Conservation (phyloP, 2,329 filamentous ascomycete species). For the Cordyceps cateniannulata region DNA sequence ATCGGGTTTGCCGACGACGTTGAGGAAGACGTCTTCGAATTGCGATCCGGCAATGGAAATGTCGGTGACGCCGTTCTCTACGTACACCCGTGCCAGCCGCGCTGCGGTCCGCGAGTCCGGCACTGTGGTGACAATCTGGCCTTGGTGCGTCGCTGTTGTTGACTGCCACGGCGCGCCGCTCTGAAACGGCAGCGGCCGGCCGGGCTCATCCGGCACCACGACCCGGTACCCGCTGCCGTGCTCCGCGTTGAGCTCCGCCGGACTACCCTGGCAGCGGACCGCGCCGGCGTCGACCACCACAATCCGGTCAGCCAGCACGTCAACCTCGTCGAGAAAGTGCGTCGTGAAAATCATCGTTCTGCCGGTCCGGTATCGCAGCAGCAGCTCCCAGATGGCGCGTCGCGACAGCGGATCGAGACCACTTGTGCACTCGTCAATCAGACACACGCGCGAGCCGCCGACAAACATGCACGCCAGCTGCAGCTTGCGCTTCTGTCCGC, state of each 20-base stretch:
- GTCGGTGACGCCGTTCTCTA: constrained; percentile 38
- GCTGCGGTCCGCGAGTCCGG: constrained; percentile 27
- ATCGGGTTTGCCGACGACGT: constrained; percentile 19
- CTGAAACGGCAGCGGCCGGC: not conserved
- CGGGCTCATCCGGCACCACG: constrained; percentile 23
- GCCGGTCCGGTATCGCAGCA: constrained; percentile 54
- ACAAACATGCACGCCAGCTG: constrained; percentile 59
- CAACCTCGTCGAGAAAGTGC: constrained; percentile 67
- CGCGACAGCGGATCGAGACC: constrained; percentile 61
- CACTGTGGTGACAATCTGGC: constrained; percentile 49
- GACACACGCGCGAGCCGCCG: constrained; percentile 60
- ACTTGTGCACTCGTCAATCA: constrained; percentile 62
- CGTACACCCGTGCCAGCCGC: constrained; percentile 32
- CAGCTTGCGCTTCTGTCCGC: constrained; percentile 8
- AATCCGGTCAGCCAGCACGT: constrained; percentile 62
- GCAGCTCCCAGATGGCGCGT: constrained; percentile 64
- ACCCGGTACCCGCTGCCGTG: constrained; percentile 60
- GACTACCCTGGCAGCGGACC: constrained; percentile 55
- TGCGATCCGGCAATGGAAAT: constrained; percentile 25
- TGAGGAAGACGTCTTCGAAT: constrained; percentile 29
- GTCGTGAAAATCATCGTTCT: constrained; percentile 62
- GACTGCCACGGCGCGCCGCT: not conserved
- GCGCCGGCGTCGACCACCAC: constrained; percentile 58
- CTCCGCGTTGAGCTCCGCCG: constrained; percentile 56
- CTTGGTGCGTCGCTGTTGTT: constrained; percentile 24